Conservation (phyloP, 768 basidiomycete species). For the Pleurotus giganteus region DNA sequence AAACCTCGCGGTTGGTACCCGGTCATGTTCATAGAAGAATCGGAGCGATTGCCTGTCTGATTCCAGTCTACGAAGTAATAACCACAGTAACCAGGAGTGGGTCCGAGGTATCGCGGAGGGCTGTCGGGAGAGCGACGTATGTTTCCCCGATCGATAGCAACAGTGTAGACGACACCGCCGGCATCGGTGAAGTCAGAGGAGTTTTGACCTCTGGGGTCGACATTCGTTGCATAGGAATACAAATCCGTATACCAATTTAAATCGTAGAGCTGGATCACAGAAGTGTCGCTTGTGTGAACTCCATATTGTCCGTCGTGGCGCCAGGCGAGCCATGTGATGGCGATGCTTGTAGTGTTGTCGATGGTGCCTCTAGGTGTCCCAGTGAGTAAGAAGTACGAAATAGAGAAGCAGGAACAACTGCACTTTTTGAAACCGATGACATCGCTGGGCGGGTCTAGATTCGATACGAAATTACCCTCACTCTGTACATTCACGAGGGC, state of each 20-base stretch:
- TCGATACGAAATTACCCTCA: neutral
- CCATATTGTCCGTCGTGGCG: neutral
- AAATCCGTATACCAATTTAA: neutral
- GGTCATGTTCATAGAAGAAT: neutral
- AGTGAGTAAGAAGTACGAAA: neutral
- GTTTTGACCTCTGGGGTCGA: neutral
- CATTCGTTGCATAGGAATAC: neutral
- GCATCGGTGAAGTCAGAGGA: neutral
- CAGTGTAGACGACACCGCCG: slow-evolving; percentile 2
- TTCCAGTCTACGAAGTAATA: neutral
- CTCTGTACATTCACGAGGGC: neutral
- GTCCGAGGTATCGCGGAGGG: neutral
- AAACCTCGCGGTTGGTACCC: neutral
- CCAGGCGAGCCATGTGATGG: neutral
- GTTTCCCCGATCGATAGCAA: neutral
- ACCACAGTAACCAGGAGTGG: neutral
- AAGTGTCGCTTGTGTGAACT: neutral
- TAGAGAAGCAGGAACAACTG: neutral
- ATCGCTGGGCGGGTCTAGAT: neutral
- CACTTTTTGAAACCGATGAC: slow-evolving; percentile 2
- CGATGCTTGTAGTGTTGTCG: neutral
- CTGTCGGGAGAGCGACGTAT: neutral
- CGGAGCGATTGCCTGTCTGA: neutral
- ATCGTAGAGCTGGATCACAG: neutral
- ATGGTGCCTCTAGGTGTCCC: neutral